Evolutionary conservation across 2,329 filamentous ascomycete genomes (phyloP), one percentile per base, ranked within the genome.

Genomic region (Pyricularia sp.): DNA sequence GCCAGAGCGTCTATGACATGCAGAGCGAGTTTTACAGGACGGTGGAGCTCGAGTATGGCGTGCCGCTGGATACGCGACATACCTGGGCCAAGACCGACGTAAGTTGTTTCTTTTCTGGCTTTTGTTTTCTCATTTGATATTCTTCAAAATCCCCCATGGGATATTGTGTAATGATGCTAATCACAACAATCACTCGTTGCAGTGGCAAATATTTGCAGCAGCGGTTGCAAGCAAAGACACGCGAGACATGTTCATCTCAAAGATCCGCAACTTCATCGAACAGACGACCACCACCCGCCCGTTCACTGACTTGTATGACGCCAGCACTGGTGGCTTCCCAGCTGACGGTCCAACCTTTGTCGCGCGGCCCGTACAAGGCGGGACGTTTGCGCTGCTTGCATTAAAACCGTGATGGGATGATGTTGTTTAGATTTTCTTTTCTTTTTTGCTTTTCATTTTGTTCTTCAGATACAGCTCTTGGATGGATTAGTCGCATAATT

Each of bases 121-220:
- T 50, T 7, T n/a, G 2, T 1, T 23, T 1, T 23, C 1, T 30
- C 9, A 7, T 26, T 10, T n/a, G 2, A 9, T 31, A 3, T 17
- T 25, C 11, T 2, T 30, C 11, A 5, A 14, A 14, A 3, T 25
- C 11, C 59, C 23, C 9, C 4, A 5, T 28, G 12, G 23, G 7
- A n/a, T 25, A 3, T 5, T 23, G 12, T 3, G 36, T 17, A 17
- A 10, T 9, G 31, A 58, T 17, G n/a, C 42, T 58, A 50, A 58
- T 50, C 30, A n/a, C 26, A n/a, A 20, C 20, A 65, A 65, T n/a
- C 17, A 1, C 25, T 64, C 5, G 7, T 5, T 30, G 28, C 25
- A 67, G 66, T 97, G 93, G 93, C 88, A 94, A 76, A 88, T 95
- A 77, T 94, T 93, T 80, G 87, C 88, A 5, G 93, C 93, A n/a